These are phyloP conservation scores for Santalum album DNA, from an alignment of 164 flowering plant genomes.

Conservation along the genomic window DNA sequence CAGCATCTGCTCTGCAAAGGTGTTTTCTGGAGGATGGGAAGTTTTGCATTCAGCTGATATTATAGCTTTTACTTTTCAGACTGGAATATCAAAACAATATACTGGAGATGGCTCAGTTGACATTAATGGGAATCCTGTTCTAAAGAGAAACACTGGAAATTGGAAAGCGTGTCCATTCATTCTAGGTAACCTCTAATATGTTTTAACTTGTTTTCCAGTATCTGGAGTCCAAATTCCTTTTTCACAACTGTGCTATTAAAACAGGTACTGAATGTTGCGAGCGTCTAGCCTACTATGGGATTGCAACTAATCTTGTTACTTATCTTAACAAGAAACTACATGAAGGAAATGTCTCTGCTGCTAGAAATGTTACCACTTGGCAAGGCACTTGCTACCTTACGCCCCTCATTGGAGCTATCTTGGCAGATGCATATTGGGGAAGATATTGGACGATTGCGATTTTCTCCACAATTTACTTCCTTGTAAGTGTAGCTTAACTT, in stretches of 20 bases:
- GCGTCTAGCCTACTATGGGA: constrained; percentile 84
- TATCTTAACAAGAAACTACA: constrained; percentile 64
- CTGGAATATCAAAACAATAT: too few relatives aligned
- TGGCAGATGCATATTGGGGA: constrained; percentile 93
- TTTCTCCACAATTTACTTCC: constrained; percentile 71
- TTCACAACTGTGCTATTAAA: too few relatives aligned
- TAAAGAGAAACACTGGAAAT: constrained; percentile 60
- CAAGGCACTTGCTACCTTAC: constrained; percentile 77
- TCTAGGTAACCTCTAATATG: constrained; percentile 31
- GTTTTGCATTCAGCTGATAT: too few relatives aligned
- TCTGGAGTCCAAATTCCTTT: too few relatives aligned
- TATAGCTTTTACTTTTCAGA: too few relatives aligned
- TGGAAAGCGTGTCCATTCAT: constrained; percentile 93
- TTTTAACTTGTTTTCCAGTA: background rate
- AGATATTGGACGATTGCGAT: constrained; percentile 87
- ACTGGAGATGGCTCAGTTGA: constrained; percentile 90
- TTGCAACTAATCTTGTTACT: constrained; percentile 72
- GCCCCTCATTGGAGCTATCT: constrained; percentile 79
- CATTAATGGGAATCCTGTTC: constrained; percentile 57
- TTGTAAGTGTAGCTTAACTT: constrained; percentile 28
- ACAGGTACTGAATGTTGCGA: constrained; percentile 88
- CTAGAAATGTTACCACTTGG: constrained; percentile 88
- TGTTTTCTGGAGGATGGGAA: too few relatives aligned
- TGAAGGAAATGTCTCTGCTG: constrained; percentile 72
- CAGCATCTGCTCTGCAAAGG: too few relatives aligned